A percentile compares a stretch with the other conserved stretches of the same genome.
phyloP scores from a whole-genome alignment of 2,329 filamentous ascomycete species.

The Neoscytalidium dimidiatum region DNA sequence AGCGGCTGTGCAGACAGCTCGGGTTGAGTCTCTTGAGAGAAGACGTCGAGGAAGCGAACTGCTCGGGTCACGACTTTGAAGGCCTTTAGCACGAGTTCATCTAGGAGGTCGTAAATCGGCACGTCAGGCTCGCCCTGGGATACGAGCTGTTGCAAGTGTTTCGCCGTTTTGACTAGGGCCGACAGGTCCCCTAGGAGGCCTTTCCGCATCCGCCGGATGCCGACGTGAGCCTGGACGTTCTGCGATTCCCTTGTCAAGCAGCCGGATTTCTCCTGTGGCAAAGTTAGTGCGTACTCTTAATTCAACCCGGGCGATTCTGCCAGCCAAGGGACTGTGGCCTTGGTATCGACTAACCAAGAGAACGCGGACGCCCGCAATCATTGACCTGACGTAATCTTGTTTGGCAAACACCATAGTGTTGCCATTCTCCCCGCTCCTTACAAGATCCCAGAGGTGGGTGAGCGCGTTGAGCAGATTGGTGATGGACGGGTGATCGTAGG shows the following conservation, averaged over 20 bases:
- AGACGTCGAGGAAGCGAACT: conserved; percentile 84
- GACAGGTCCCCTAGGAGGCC: conserved; percentile 87
- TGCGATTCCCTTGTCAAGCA: conserved; percentile 82
- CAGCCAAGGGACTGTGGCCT: neutral
- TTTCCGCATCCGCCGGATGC: conserved; percentile 78
- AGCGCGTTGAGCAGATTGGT: conserved; percentile 81
- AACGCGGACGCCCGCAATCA: conserved; percentile 90
- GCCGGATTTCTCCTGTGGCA: conserved; percentile 74
- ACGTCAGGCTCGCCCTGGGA: conserved; percentile 36
- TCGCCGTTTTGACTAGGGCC: conserved; percentile 83
- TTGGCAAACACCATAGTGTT: conserved; percentile 80
- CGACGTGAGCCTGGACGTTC: conserved; percentile 73
- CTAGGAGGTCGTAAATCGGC: conserved; percentile 71
- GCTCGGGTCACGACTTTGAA: conserved; percentile 93
- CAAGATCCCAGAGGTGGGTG: conserved; percentile 88
- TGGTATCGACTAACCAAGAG: conserved; percentile 71
- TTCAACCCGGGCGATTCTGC: neutral
- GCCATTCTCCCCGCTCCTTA: conserved; percentile 74
- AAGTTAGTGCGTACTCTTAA: neutral
- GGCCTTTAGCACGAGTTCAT: conserved; percentile 90
- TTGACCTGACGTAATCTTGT: conserved; percentile 90
- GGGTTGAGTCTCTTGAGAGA: conserved; percentile 57
- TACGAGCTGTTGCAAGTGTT: conserved; percentile 76
- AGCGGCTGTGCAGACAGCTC: neutral
- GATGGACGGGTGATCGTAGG: conserved; percentile 88